Evolutionary conservation across 139 green algal species (phyloP).

Genomic region (Micractinium conductrix): DNA sequence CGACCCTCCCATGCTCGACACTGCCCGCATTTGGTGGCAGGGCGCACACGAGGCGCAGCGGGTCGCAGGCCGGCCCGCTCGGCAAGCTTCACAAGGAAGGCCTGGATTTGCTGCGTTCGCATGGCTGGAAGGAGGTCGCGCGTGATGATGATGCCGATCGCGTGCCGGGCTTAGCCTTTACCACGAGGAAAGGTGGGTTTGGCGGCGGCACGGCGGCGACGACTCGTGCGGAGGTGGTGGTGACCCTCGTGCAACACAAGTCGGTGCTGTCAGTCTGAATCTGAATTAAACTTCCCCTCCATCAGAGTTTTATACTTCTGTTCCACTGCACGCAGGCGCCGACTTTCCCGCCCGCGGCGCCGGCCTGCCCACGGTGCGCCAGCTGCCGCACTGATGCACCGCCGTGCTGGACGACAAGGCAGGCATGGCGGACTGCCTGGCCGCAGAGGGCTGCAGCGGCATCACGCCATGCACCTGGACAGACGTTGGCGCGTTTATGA

Average conservation of each 20-base stretch:
- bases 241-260: too few relatives aligned
- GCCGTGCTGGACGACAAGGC: background rate
- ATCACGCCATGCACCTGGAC: background rate
- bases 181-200: background rate
- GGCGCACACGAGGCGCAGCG: background rate
- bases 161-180: background rate
- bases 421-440: background rate
- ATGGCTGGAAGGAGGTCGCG: background rate
- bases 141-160: background rate
- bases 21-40: background rate
- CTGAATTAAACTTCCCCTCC: too few relatives aligned
- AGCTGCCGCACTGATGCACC: background rate
- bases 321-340: background rate
- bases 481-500: background rate
- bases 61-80: background rate
- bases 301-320: too few relatives aligned
- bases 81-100: background rate
- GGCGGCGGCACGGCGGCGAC: too few relatives aligned
- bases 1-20: background rate
- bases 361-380: background rate
- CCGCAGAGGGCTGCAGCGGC: background rate
- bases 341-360: background rate
- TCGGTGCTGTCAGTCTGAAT: too few relatives aligned
- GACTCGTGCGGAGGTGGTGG: too few relatives aligned
- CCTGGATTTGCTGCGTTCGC: background rate